These are phyloP conservation scores for Pyrus hybrid DNA, from an alignment of 331 rosid genomes.

Conservation along the genomic window DNA sequence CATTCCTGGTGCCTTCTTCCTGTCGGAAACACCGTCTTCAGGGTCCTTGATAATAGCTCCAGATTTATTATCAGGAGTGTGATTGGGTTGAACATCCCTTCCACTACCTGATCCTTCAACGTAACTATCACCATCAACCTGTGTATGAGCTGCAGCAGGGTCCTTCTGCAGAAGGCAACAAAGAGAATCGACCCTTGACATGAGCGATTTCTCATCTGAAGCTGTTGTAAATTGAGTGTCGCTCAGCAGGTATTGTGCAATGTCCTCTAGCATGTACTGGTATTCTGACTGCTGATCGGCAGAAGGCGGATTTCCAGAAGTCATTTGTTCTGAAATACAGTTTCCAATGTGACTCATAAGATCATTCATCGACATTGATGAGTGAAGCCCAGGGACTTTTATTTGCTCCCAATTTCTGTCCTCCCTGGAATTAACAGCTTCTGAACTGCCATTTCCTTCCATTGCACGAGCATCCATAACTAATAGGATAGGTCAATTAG, in stretches of 20 bases:
- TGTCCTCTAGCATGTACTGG: constrained; percentile 54
- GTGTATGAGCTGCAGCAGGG: constrained; percentile 30
- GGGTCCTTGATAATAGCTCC: constrained; percentile 28
- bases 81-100: constrained; percentile 21
- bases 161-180: constrained; percentile 89
- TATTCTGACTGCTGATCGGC: constrained; percentile 37
- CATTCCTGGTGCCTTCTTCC: constrained; percentile 57
- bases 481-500: constrained; percentile 11
- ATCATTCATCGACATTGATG: constrained; percentile 81
- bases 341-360: constrained; percentile 72
- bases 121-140: constrained; percentile 22
- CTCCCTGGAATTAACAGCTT: constrained; percentile 49
- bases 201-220: constrained; percentile 79
- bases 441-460: constrained; percentile 68
- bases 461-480: constrained; percentile 42
- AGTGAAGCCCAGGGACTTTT: constrained; percentile 56
- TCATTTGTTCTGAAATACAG: constrained; percentile 66
- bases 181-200: constrained; percentile 90
- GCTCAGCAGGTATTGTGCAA: constrained; percentile 65
- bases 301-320: constrained; percentile 42
- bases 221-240: constrained; percentile 65
- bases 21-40: constrained; percentile 33
- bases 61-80: constrained; percentile 11
- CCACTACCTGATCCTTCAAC: constrained; percentile 33
- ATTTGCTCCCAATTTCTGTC: constrained; percentile 66